Percentiles rank a stretch among this genome's conserved stretches.
Evolutionary conservation across 208 protist species (phyloP).

Genomic region (Zelonia costaricensis): DNA sequence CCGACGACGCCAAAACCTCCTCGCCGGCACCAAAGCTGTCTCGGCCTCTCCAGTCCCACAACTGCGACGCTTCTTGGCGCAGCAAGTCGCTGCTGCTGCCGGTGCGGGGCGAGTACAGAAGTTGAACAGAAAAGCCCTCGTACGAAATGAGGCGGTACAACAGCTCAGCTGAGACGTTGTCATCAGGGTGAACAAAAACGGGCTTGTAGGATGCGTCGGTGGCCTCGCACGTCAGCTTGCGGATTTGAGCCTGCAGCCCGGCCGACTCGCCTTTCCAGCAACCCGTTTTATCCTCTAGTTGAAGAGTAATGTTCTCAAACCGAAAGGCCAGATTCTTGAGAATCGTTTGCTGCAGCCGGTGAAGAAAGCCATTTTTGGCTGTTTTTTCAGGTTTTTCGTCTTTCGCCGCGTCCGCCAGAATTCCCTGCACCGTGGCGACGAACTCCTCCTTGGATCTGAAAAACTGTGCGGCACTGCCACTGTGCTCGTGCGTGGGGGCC

Average conservation of each 20-base stretch:
- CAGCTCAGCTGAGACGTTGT: neutral
- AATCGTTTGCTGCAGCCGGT: constrained; percentile 58
- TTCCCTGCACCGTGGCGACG: constrained; percentile 1
- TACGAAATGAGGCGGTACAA: constrained; percentile 38
- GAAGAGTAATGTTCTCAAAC: constrained; percentile 48
- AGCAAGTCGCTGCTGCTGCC: too few relatives aligned
- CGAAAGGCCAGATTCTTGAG: constrained; percentile 58
- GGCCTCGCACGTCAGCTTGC: constrained; percentile 34
- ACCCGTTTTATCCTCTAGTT: constrained; percentile 41
- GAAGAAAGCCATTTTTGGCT: constrained; percentile 37
- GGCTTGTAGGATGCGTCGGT: constrained; percentile 35
- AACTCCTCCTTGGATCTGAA: constrained; percentile 28
- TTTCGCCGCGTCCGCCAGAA: constrained; percentile 14
- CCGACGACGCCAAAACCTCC: constrained; percentile 3
- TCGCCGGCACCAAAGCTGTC: neutral
- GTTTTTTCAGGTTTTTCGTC: constrained; percentile 18
- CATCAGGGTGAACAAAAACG: constrained; percentile 20
- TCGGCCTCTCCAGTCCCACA: neutral
- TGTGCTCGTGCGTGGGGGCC: constrained; percentile 14
- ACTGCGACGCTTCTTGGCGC: neutral
- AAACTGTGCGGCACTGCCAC: constrained; percentile 3
- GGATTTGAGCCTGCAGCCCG: constrained; percentile 20
- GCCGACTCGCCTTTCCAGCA: constrained; percentile 30
- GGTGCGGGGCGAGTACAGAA: constrained; percentile 3
- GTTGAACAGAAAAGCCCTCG: constrained; percentile 8